phyloP scores from a whole-genome alignment of 495 filamentous ascomycete species.

The Neurospora sp. region DNA sequence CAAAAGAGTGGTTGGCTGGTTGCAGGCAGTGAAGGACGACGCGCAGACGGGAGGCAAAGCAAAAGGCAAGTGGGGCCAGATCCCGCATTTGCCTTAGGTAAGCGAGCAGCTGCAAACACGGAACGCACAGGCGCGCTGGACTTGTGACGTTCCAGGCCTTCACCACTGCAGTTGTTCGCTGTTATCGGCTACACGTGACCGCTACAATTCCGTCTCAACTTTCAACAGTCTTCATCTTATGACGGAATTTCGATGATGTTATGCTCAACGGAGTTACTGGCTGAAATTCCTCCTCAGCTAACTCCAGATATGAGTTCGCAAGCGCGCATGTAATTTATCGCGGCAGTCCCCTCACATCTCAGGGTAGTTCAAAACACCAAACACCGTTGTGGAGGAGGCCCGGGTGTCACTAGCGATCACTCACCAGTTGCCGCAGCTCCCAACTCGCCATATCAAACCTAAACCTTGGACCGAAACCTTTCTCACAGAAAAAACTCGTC shows the following conservation, averaged over 20 bases:
- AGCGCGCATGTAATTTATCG: neutral
- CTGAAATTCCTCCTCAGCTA: neutral
- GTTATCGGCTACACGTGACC: neutral
- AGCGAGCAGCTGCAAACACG: neutral
- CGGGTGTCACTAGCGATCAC: neutral
- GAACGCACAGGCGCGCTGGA: neutral
- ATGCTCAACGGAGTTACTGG: neutral
- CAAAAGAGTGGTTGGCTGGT: neutral
- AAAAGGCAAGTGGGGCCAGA: neutral
- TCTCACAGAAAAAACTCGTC: neutral
- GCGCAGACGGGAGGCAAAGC: constrained; percentile 11
- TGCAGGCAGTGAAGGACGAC: neutral
- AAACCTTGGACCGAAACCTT: neutral
- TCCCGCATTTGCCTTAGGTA: neutral
- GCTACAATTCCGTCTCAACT: neutral
- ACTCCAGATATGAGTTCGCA: neutral
- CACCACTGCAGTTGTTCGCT: neutral
- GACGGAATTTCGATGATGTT: neutral
- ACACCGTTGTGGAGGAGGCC: neutral
- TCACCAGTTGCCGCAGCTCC: neutral
- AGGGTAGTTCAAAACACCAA: neutral
- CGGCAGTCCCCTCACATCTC: neutral
- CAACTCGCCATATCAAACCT: neutral
- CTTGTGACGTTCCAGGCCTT: neutral
- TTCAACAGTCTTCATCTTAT: neutral